Evolutionary conservation across 2,329 filamentous ascomycete genomes (phyloP).

Genomic region (Ophioceras dolichostomum): DNA sequence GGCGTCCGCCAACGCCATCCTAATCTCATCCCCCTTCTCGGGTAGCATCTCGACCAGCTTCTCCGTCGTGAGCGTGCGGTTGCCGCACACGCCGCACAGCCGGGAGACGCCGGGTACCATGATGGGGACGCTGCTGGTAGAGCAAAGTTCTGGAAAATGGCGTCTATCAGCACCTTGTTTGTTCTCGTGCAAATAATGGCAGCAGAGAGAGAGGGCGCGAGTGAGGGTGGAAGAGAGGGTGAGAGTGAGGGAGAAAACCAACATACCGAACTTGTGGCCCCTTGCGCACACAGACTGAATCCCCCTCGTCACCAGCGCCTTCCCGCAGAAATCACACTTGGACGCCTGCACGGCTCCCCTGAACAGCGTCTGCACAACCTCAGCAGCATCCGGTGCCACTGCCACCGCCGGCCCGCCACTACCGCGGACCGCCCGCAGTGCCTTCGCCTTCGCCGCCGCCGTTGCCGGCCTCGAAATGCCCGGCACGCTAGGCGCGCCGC

Average conservation of each 20-base stretch:
- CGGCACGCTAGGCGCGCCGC: constrained; percentile 30
- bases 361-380: constrained; percentile 18
- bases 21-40: constrained; percentile 8
- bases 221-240: not conserved
- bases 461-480: constrained; percentile 19
- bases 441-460: constrained; percentile 1
- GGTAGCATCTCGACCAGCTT: constrained; percentile 22
- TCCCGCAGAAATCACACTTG: constrained; percentile 34
- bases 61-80: constrained; percentile 33
- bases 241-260: not conserved
- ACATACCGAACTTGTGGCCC: constrained; percentile 24
- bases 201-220: not conserved
- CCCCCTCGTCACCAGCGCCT: constrained; percentile 4
- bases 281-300: constrained; percentile 13
- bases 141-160: constrained; percentile 31
- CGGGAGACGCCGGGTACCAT: constrained; percentile 39
- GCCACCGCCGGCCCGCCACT: constrained; percentile 12
- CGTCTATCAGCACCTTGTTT: too few relatives aligned
- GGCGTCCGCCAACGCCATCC: constrained; percentile 6
- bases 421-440: constrained; percentile 3
- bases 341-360: constrained; percentile 20
- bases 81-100: constrained; percentile 41
- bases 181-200: too few relatives aligned
- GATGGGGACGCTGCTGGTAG: constrained; percentile 40
- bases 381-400: constrained; percentile 1